Base-by-base conservation (phyloP, 2,329 filamentous ascomycete species). In the Immersiporthe knoxdaviesiana region DNA sequence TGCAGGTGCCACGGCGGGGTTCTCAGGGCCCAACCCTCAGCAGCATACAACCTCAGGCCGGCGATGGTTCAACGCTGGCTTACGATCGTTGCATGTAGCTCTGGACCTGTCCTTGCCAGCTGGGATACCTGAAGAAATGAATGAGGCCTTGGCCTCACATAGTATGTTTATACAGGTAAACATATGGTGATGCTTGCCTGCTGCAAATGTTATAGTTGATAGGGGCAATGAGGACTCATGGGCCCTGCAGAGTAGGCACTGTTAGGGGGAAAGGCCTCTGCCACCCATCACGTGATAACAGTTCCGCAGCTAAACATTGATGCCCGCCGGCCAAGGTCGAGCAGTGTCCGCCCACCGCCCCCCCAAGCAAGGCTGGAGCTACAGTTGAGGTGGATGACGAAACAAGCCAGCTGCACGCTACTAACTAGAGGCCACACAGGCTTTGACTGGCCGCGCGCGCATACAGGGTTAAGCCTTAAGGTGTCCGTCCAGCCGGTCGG, bases 361-460 rank as follows among this genome's bases (percentile, higher is more conserved):
- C 44, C 44, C n/a, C 39, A 63, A 14, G 61, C 61, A 27, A 47
- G 41, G 61, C 61, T 63, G 39, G 41, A 63, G 27, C 39, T 63
- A 50, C 61, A 24, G 37, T 18, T 21, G 24, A 61, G 41, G 60
- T 30, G 18, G 60, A 63, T 63, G 60, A 63, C 61, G 61, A 63
- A 63, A 63, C 61, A 44, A 7, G 61, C 61, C 41, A 63, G 61
- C 61, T 30, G 24, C 35, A 3, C 59, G 11, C 35, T 61, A 44
- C 24, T 21, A n/a, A n/a, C 44, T 47, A 47, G 44, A 21, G 39
- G 41, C 61, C 16, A 63, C 27, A 37, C 24, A 32, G 60, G 60
- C 37, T 39, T 39, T 39, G 11, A 39, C 37, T 7, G 37, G 37
- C 37, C 11, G 37, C n/a, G n/a, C n/a, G n/a, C n/a, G n/a, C 39